Conservation (phyloP, 805 yeast genomes). For the Pichia occidentalis region DNA sequence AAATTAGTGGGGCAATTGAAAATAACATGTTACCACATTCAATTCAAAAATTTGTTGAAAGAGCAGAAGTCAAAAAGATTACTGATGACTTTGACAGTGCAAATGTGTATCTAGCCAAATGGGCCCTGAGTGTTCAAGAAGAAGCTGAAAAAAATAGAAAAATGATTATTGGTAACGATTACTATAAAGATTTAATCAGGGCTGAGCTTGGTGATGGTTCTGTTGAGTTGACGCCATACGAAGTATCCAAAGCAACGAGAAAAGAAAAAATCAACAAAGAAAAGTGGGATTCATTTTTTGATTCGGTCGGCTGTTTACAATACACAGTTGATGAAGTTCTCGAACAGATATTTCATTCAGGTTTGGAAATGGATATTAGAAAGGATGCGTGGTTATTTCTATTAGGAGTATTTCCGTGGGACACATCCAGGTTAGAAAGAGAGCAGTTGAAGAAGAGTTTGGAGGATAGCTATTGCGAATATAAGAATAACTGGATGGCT, state of each 20-base stretch:
- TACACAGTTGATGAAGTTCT: slow-evolving; percentile 75
- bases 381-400: slow-evolving; percentile 81
- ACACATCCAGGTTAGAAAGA: slow-evolving; percentile 65
- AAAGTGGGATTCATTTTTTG: slow-evolving; percentile 86
- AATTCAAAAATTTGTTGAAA: slow-evolving; percentile 51
- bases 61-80: slow-evolving; percentile 74
- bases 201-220: slow-evolving; percentile 54
- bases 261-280: slow-evolving; percentile 55
- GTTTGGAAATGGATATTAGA: slow-evolving; percentile 54
- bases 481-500: slow-evolving; percentile 68
- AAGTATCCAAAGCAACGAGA: slow-evolving; percentile 56
- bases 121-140: slow-evolving; percentile 93
- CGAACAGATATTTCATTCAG: slow-evolving; percentile 86
- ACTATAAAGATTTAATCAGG: slow-evolving; percentile 47
- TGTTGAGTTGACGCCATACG: slow-evolving; percentile 49
- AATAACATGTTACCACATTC: slow-evolving; percentile 42
- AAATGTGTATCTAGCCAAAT: slow-evolving; percentile 83
- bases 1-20: slow-evolving; percentile 53
- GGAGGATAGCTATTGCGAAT: slow-evolving; percentile 41
- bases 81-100: slow-evolving; percentile 94
- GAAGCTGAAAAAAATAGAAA: slow-evolving; percentile 67
- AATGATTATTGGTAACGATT: slow-evolving; percentile 50
- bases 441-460: slow-evolving; percentile 49
- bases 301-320: slow-evolving; percentile 63
- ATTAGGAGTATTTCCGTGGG: slow-evolving; percentile 85